phyloP scores from a whole-genome alignment of 139 green algal genomes.

The Haematococcus lacustris region DNA sequence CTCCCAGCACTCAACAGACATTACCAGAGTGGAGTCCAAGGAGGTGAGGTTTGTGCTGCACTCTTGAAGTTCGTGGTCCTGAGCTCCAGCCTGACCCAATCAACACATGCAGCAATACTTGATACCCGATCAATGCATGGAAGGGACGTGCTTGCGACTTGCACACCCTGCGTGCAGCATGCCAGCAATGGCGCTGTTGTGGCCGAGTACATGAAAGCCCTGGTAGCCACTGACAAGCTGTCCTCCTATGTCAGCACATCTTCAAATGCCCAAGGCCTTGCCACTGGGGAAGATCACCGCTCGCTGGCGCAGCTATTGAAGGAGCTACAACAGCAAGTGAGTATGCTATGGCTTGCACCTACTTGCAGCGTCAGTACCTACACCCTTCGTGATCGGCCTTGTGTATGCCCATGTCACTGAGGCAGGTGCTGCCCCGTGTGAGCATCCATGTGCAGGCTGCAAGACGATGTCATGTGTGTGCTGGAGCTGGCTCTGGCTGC shows the following conservation, averaged over 20 bases:
- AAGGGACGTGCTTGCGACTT: no score
- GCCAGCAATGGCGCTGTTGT: slow-evolving; percentile 52
- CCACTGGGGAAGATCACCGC: slow-evolving; percentile 31
- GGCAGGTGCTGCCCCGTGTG: neutral
- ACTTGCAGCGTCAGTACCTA: neutral
- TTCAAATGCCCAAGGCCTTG: no score
- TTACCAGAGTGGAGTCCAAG: slow-evolving; percentile 20
- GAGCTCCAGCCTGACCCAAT: neutral
- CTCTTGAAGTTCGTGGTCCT: neutral
- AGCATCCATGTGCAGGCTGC: neutral
- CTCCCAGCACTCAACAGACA: slow-evolving; percentile 11
- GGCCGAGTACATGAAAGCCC: slow-evolving; percentile 80
- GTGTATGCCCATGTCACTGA: neutral
- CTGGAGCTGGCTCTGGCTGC: neutral
- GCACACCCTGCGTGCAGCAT: slow-evolving; percentile 13
- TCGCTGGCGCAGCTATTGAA: slow-evolving; percentile 54
- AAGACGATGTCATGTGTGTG: neutral
- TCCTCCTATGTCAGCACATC: slow-evolving; percentile 23
- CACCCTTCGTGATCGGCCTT: neutral
- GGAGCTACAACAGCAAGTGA: slow-evolving; percentile 43
- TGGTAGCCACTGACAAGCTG: slow-evolving; percentile 66
- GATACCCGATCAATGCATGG: slow-evolving; percentile 15
- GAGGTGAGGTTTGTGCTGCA: neutral
- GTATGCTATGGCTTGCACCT: neutral
- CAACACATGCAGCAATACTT: neutral